Conservation (phyloP, 345 rosid genomes). For the Arabidopsis arenosa region DNA sequence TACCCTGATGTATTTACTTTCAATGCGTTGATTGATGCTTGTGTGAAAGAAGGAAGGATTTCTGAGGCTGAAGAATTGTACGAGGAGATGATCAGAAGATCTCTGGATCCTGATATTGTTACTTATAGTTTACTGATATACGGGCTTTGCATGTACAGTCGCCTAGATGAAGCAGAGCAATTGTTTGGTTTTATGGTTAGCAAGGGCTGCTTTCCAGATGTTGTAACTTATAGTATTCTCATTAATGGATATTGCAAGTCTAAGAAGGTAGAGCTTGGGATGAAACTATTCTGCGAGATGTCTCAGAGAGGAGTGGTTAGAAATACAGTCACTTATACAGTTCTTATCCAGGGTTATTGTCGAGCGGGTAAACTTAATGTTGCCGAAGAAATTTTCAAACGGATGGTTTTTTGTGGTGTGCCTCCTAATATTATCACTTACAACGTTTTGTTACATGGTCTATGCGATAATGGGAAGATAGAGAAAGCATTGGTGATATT, state of each 20-base stretch:
- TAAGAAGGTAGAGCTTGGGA: slow-evolving; percentile 46
- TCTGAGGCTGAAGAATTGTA: slow-evolving; percentile 35
- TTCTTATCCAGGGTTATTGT: slow-evolving; percentile 47
- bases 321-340: slow-evolving; percentile 40
- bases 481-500: slow-evolving; percentile 45
- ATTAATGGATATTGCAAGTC: slow-evolving; percentile 50
- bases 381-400: slow-evolving; percentile 40
- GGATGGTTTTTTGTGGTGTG: slow-evolving; percentile 44
- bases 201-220: slow-evolving; percentile 42
- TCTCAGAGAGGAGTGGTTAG: slow-evolving; percentile 36
- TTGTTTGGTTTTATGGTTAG: slow-evolving; percentile 41
- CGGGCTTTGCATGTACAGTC: slow-evolving; percentile 40
- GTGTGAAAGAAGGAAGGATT: slow-evolving; percentile 30
- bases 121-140: slow-evolving; percentile 40
- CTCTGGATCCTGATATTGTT: slow-evolving; percentile 37
- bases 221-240: slow-evolving; percentile 46
- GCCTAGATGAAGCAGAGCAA: slow-evolving; percentile 42
- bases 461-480: slow-evolving; percentile 44
- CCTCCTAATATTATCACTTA: slow-evolving; percentile 45
- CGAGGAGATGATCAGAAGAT: slow-evolving; percentile 39
- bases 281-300: slow-evolving; percentile 47
- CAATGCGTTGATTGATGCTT: slow-evolving; percentile 37
- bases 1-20: slow-evolving; percentile 44
- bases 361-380: slow-evolving; percentile 37
- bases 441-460: slow-evolving; percentile 44